Evolutionary conservation across 2,329 filamentous ascomycete genomes (phyloP).

Genomic region (Neofusicoccum ribis): DNA sequence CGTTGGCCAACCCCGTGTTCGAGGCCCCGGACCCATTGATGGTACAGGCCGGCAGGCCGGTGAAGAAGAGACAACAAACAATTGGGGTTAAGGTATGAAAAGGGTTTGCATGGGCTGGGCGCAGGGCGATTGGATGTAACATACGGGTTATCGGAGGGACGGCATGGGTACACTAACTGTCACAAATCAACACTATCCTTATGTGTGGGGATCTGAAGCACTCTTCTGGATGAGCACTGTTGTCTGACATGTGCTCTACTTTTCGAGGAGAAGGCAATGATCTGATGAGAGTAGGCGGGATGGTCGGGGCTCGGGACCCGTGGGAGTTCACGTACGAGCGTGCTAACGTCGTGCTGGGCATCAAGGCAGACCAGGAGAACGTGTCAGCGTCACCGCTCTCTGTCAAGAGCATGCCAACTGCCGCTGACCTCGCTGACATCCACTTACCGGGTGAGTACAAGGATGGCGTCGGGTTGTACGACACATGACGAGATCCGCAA

Average conservation of each 20-base stretch:
- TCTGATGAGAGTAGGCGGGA: no score
- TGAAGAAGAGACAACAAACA: not conserved
- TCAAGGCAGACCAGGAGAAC: not conserved
- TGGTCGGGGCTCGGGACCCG: no score
- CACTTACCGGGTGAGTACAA: conserved; percentile 50
- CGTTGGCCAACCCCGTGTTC: not conserved
- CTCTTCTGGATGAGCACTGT: no score
- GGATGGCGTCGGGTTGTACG: conserved; percentile 50
- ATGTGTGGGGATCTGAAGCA: no score
- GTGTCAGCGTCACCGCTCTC: not conserved
- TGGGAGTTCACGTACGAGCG: not conserved
- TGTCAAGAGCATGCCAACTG: not conserved
- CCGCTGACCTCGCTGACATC: conserved; percentile 44
- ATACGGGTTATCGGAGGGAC: not conserved
- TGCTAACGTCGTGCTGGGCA: not conserved
- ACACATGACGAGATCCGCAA: conserved; percentile 59
- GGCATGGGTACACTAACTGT: not conserved
- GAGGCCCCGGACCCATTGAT: not conserved
- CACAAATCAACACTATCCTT: not conserved
- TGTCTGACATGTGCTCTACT: no score
- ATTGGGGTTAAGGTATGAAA: not conserved
- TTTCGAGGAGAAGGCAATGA: no score
- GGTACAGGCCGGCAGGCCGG: not conserved
- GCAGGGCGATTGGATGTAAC: conserved; percentile 4
- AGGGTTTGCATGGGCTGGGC: conserved; percentile 1